A percentile compares a stretch with the other conserved stretches of the same genome.
Evolutionary conservation across 2,329 filamentous ascomycete species (phyloP).

Genomic region (Calonectria hongkongensis): DNA sequence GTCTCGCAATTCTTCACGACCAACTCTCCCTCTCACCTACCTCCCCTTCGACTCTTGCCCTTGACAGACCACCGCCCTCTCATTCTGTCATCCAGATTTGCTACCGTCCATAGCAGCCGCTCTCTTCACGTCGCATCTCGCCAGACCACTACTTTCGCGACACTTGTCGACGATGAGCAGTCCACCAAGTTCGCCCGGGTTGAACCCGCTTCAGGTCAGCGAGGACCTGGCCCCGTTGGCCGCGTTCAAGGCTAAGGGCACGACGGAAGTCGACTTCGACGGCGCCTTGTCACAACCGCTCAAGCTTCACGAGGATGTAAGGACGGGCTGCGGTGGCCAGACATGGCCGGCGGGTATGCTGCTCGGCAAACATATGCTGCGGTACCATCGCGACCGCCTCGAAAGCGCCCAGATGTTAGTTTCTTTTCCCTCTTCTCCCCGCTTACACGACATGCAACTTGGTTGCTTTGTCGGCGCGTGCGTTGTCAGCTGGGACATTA

Average conservation of each 20-base stretch:
- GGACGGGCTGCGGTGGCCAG: constrained; percentile 92
- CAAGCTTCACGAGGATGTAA: constrained; percentile 88
- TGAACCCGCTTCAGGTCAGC: constrained; percentile 71
- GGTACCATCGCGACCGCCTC: constrained; percentile 80
- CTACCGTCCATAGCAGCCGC: neutral
- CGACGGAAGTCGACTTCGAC: constrained; percentile 78
- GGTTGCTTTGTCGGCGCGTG: constrained; percentile 30
- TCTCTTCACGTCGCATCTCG: neutral
- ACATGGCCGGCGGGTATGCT: constrained; percentile 96
- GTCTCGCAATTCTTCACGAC: constrained; percentile 16
- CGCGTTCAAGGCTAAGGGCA: constrained; percentile 72
- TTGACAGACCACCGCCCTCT: constrained; percentile 15
- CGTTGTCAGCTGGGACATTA: neutral
- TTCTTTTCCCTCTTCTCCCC: constrained; percentile 23
- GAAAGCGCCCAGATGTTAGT: constrained; percentile 81
- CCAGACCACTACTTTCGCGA: constrained; percentile 23
- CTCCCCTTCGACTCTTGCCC: constrained; percentile 14
- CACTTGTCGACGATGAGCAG: constrained; percentile 49
- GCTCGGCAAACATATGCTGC: constrained; percentile 89
- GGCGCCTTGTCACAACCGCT: constrained; percentile 83
- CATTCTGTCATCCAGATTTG: neutral
- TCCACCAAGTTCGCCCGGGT: constrained; percentile 69
- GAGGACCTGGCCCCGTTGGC: constrained; percentile 77
- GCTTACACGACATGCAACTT: constrained; percentile 1
- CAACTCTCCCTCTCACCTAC: constrained; percentile 11